Base-by-base conservation (phyloP, 257 asterid species). In the Solanum sejunctum region DNA sequence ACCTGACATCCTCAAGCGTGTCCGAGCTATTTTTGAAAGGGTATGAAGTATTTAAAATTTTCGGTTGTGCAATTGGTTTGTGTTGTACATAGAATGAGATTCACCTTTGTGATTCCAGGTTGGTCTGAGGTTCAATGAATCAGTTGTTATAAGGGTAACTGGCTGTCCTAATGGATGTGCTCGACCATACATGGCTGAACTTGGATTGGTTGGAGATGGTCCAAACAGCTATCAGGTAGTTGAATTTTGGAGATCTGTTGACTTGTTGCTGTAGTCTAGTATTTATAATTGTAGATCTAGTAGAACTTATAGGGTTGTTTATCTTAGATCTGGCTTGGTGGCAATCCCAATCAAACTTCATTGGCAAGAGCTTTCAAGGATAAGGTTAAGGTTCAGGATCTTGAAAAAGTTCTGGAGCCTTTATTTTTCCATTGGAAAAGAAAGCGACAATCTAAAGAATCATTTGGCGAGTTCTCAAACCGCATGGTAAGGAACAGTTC, bases 81-180 rank as follows among this genome's bases (percentile, higher is more conserved):
- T 57, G 17, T 54, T 85, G 70, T 10, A 69, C 73, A 58, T 13
- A 51, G 20, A 54, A 61, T 28, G 8, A 41, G 58, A 71, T 39
- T 75, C 71, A 17, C 20, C 72, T 84, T 32, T 64, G 56, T 81
- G 71, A 61, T 87, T 85, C 86, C 91, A 96, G 99, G 98, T 96
- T 88, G 99, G 99, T 51, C 96, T 96, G 88, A 92, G 93, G 91
- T 90, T 93, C 85, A 89, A 82, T 17, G 99, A 96, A 90, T 96
- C 99, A 21, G 84, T 96, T 69, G 98, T 93, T 75, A 87, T 96
- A 88, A 92, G 99, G 93, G 88, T 96, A 81, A 96, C 99, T 7
- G 99, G 99, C 82, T 96, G 99, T 91, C 99, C 99, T 69, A 96
- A 96, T 86, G 99, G 99, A 17, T 96, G 99, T 88, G 98, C 98